Conservation (phyloP, 2,329 filamentous ascomycete species). For the Aspergillus proliferans region DNA sequence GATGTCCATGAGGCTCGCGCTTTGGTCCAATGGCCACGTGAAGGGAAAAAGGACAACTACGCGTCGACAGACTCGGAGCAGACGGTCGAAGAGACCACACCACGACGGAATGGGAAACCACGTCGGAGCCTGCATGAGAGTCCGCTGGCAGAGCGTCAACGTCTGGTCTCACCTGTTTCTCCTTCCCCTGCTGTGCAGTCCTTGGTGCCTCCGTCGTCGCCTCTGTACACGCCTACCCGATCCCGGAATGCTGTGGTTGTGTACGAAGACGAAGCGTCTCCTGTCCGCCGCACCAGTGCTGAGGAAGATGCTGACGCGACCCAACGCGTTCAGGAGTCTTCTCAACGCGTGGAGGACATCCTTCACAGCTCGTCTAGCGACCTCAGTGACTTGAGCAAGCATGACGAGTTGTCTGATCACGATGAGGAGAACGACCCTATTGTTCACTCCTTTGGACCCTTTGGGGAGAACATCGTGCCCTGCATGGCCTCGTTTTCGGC, state of each 20-base stretch:
- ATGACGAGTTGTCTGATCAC: constrained; percentile 66
- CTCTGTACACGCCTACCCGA: constrained; percentile 39
- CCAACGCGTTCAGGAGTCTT: constrained; percentile 27
- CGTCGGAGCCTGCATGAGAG: constrained; percentile 30
- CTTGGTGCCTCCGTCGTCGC: constrained; percentile 37
- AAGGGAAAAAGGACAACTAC: constrained; percentile 46
- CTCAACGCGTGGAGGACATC: constrained; percentile 23
- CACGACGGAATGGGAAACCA: constrained; percentile 26
- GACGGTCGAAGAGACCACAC: constrained; percentile 59
- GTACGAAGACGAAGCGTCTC: constrained; percentile 64
- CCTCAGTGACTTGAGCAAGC: constrained; percentile 31
- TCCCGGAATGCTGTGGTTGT: constrained; percentile 49
- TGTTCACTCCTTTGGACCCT: constrained; percentile 85
- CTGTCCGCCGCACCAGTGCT: constrained; percentile 41
- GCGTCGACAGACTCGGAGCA: constrained; percentile 56
- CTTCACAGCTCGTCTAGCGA: constrained; percentile 29
- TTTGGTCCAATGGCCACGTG: constrained; percentile 76
- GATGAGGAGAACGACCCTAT: constrained; percentile 94
- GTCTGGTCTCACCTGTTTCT: constrained; percentile 72
- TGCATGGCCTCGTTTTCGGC: constrained; percentile 73
- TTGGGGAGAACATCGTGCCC: constrained; percentile 76
- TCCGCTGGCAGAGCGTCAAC: constrained; percentile 53
- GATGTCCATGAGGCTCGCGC: constrained; percentile 92
- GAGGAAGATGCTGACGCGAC: constrained; percentile 19
- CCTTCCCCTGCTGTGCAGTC: constrained; percentile 53